These are phyloP conservation scores for Ruellia speciosa DNA, from an alignment of 305 asterid genomes.

Conservation along the genomic window DNA sequence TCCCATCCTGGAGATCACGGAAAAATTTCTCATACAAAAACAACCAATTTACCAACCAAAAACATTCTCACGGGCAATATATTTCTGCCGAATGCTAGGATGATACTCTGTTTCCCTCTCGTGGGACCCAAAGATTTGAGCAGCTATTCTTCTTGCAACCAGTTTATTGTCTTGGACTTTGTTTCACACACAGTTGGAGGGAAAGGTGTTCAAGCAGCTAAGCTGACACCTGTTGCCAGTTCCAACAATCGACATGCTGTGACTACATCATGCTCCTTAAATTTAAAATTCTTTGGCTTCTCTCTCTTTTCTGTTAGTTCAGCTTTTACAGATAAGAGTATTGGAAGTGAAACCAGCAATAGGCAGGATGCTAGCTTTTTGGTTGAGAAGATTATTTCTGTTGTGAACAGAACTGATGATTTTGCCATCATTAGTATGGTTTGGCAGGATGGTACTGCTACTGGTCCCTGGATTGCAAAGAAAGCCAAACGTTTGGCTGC, in stretches of 20 bases:
- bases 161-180: constrained; percentile 70
- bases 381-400: constrained; percentile 51
- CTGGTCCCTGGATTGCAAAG: constrained; percentile 82
- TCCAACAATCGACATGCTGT: constrained; percentile 34
- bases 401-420: constrained; percentile 34
- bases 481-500: constrained; percentile 74
- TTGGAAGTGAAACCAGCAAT: constrained; percentile 30
- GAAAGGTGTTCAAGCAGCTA: constrained; percentile 35
- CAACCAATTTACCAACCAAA: constrained; percentile 27
- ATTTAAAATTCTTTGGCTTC: constrained; percentile 50
- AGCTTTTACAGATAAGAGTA: constrained; percentile 30
- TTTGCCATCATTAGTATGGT: constrained; percentile 57
- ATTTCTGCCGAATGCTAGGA: constrained; percentile 67
- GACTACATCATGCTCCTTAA: constrained; percentile 49
- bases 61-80: constrained; percentile 48
- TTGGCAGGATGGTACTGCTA: constrained; percentile 66
- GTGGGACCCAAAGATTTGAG: constrained; percentile 31
- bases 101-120: constrained; percentile 63
- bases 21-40: constrained; percentile 27
- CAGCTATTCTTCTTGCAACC: constrained; percentile 54
- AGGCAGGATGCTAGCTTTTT: constrained; percentile 36
- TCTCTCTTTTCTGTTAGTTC: constrained; percentile 46
- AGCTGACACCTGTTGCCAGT: constrained; percentile 32
- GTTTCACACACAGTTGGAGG: constrained; percentile 36
- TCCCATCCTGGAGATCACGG: constrained; percentile 31